Conservation (phyloP, 2,329 filamentous ascomycete genomes). For the Calonectria pauciramosa region DNA sequence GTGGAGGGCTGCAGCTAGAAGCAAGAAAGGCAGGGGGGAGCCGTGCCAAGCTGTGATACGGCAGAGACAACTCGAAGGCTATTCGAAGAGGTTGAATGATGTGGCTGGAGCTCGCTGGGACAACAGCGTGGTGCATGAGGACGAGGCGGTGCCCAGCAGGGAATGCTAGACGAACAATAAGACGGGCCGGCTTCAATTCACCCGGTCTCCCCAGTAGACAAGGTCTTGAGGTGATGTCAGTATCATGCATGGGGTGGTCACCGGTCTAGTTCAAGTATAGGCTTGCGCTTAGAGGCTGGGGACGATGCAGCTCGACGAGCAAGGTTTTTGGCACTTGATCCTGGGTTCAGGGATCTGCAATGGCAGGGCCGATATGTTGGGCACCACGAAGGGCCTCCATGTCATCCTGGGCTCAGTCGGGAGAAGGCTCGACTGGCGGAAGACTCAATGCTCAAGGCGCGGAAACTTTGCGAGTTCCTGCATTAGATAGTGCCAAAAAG, state of each 20-base stretch:
- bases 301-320: conserved; percentile 30
- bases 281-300: conserved; percentile 28
- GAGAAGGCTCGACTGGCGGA: conserved; percentile 33
- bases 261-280: conserved; percentile 28
- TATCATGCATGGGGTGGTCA: conserved; percentile 42
- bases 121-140: conserved; percentile 37
- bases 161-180: conserved; percentile 27
- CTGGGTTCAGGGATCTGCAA: conserved; percentile 37
- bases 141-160: conserved; percentile 29
- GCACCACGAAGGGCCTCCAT: conserved; percentile 33
- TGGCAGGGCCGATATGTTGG: conserved; percentile 39
- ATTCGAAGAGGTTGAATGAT: conserved; percentile 36
- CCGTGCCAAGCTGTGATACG: conserved; percentile 43
- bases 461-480: background rate
- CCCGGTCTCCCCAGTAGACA: background rate
- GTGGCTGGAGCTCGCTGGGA: conserved; percentile 48
- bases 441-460: conserved; percentile 29
- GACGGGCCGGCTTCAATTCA: conserved; percentile 10
- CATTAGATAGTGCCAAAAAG: background rate
- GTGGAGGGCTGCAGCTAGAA: conserved; percentile 36
- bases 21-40: conserved; percentile 32
- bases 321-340: conserved; percentile 38
- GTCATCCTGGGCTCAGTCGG: conserved; percentile 25
- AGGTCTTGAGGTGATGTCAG: conserved; percentile 39
- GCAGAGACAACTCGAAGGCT: conserved; percentile 39